These are phyloP conservation scores for Anethum foeniculum DNA, from an alignment of 140 eudicot species.

Conservation along the genomic window DNA sequence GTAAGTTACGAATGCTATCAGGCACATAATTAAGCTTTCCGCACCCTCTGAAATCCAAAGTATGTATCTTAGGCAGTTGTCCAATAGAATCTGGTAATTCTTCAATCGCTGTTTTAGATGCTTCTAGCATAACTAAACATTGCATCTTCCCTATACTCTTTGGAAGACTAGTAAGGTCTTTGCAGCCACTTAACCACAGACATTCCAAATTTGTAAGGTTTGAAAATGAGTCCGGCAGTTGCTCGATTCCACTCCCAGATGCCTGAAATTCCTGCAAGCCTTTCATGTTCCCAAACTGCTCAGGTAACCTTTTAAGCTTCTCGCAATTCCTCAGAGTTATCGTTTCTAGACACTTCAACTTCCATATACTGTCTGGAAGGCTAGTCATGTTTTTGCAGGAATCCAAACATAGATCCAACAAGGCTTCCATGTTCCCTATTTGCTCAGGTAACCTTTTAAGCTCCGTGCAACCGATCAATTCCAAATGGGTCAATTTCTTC, in stretches of 20 bases:
- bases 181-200: neutral
- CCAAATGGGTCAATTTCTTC: neutral
- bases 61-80: neutral
- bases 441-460: neutral
- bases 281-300: neutral
- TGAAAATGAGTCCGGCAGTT: neutral
- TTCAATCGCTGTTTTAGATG: neutral
- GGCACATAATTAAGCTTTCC: neutral
- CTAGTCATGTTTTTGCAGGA: neutral
- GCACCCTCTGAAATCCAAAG: neutral
- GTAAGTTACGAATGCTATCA: neutral
- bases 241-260: neutral
- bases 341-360: neutral
- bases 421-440: neutral
- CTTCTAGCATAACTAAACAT: neutral
- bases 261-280: neutral
- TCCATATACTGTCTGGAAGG: neutral
- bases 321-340: no score
- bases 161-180: neutral
- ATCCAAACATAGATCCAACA: no score
- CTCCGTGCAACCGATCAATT: neutral
- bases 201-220: neutral
- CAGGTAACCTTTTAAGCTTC: neutral
- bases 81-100: neutral
- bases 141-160: neutral